Conservation (phyloP, 2,329 filamentous ascomycete genomes). For the Xylaria polymorpha region DNA sequence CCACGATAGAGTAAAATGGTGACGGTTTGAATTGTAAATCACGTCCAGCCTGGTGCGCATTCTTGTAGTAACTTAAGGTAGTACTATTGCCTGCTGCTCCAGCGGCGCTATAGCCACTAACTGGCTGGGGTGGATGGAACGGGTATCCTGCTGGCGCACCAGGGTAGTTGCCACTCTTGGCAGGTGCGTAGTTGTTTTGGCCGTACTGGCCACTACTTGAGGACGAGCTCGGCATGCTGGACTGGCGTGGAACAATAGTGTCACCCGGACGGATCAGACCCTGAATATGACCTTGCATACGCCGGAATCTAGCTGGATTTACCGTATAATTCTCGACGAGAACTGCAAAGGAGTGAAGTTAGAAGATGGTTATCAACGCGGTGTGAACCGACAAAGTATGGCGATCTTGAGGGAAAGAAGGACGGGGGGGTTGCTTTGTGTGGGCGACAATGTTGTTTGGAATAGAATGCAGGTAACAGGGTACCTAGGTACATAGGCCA, state of each 20-base stretch:
- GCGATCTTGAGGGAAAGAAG: not conserved
- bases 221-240: constrained; percentile 30
- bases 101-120: constrained; percentile 29
- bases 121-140: constrained; percentile 29
- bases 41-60: constrained; percentile 25
- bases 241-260: constrained; percentile 15
- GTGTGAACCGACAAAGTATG: not conserved
- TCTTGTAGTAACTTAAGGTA: constrained; percentile 33
- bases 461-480: not conserved
- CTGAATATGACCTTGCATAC: constrained; percentile 33
- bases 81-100: constrained; percentile 32
- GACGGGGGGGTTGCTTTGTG: not conserved
- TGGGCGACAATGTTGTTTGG: not conserved
- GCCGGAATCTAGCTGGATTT: constrained; percentile 23
- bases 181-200: constrained; percentile 5
- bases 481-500: not conserved
- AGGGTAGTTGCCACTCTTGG: constrained; percentile 19
- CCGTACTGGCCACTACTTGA: not conserved
- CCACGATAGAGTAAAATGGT: constrained; percentile 82
- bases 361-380: constrained; percentile 6
- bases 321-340: constrained; percentile 31
- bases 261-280: constrained; percentile 15
- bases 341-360: constrained; percentile 20
- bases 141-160: constrained; percentile 17
- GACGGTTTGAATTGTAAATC: constrained; percentile 71